Percentiles rank a stretch among this genome's conserved stretches.
phyloP scores from a whole-genome alignment of 169 alveolate genomes.

The Plasmodium reichenowi region DNA sequence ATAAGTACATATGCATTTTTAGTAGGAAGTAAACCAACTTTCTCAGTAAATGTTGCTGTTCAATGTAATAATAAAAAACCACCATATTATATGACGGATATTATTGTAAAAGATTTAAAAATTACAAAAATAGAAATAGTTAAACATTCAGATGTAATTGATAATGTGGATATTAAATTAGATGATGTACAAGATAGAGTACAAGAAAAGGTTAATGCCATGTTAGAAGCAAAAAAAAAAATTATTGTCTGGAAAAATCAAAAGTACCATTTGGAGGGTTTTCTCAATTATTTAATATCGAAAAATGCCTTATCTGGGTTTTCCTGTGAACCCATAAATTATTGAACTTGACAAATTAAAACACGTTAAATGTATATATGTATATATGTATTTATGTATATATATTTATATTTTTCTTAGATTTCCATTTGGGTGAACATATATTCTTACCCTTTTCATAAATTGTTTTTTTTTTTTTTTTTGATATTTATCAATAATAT shows the following conservation, averaged over 20 bases:
- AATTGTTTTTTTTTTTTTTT: no score
- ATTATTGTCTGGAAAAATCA: constrained; percentile 53
- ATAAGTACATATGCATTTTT: constrained; percentile 60
- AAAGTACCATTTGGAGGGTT: constrained; percentile 43
- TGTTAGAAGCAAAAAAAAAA: constrained; percentile 26
- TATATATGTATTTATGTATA: neutral
- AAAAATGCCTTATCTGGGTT: constrained; percentile 33
- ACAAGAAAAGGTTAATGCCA: constrained; percentile 44
- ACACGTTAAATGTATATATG: neutral
- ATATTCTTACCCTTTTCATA: neutral
- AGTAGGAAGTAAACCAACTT: constrained; percentile 53
- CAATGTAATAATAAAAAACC: constrained; percentile 24
- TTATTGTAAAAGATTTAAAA: constrained; percentile 30
- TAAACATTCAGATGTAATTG: constrained; percentile 41
- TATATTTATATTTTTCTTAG: neutral
- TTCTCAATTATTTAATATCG: constrained; percentile 54
- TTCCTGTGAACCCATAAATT: constrained; percentile 29
- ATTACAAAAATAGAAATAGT: constrained; percentile 60
- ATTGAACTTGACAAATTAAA: neutral
- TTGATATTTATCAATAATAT: no score
- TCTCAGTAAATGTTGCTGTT: constrained; percentile 41
- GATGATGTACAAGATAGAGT: constrained; percentile 50
- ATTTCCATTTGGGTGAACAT: neutral
- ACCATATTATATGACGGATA: constrained; percentile 33
- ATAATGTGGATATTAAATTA: constrained; percentile 45